Base-by-base conservation (phyloP, 2,329 filamentous ascomycete species). In the Tolypocladium tropicale region DNA sequence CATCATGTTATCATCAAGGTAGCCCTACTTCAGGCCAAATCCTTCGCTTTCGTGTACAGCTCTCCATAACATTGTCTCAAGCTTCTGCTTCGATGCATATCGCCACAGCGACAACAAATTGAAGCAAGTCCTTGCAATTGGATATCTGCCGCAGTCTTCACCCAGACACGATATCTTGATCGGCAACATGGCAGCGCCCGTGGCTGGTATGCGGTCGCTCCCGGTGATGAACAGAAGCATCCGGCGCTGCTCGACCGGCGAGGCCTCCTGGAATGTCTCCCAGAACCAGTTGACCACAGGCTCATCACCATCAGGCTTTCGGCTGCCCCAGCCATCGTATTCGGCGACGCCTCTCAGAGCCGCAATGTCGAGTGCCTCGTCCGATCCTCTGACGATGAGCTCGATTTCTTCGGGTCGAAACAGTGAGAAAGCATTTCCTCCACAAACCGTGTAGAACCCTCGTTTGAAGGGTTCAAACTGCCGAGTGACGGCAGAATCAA, bases 381-480 rank as follows among this genome's bases (percentile, higher is more conserved):
- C 90, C 9, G 89, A 94, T 12, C 91, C 91, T 53, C 91, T 81
- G 6, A 96, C 82, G 1, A 96, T 79, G 4, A 95, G 80, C 68
- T 96, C 92, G 59, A 96, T 95, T 69, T 96, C 92, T 68, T 96
- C 91, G 0, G 92, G 88, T 18, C 89, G 83, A 70, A 96, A 96
- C 2, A 96, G 79, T 1, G 87, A 90, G 37, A 96, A 77, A 0
- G 92, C 91, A 67, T 94, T 95, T 37, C 91, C 90, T 37, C 88
- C 89, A 67, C 90, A 95, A 32, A 96, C 90, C 0, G 89, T 95
- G 69, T 90, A 96, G 71, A 96, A 96, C 1, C 92, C 92, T 55
- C 91, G 83, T 68, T 94, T 94, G 77, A 96, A 96, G 0, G 92
- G 91, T 67, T 95, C 90, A 61, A 95, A 96, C 66, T 96, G 91